Base-by-base conservation (phyloP, 257 asterid species). In the Misopates orontium region DNA sequence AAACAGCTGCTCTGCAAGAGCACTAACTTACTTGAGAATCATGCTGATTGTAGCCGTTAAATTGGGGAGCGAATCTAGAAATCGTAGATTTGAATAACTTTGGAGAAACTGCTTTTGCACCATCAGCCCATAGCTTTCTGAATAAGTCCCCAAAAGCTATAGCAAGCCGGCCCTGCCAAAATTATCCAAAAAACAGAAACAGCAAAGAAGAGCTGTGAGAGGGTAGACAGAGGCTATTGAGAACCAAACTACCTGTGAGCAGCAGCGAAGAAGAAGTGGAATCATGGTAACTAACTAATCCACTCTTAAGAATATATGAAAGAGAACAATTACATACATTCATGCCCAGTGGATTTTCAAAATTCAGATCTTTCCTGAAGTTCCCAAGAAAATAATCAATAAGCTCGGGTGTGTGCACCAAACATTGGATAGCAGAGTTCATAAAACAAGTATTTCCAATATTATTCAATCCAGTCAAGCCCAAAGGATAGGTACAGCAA, bases 351-450 rank as follows among this genome's bases (percentile, higher is more conserved):
- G 91, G 86, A 71, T 88, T 88, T 70, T 68, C 89, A 66, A 36
- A 56, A 78, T 88, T 88, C 63, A 88, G 79, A 68, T 88, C 91
- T 64, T 73, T 76, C 66, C 78, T 82, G 80, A 80, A 86, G 77
- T 86, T 80, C 28, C 85, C 83, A 44, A 88, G 88, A 79, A 88
- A 88, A 79, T 84, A 88, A 73, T 86, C 87, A 20, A 82, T 91
- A 54, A 88, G 82, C 78, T 86, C 81, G 0, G 83, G 80, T 5
- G 95, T 78, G 68, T 80, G 85, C 54, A 65, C 82, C 71, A 80
- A 60, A 76, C 85, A 83, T 71, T 83, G 85, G 63, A 80, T 49
- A 62, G 82, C 83, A 71, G 82, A 77, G 79, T 78, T 83, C 85
- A 78, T 77, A 57, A 71, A 83, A 71, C 85, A 79, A 60, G 85